These are phyloP conservation scores for Paraphoma sp. DNA, from an alignment of 2,329 filamentous ascomycete genomes.

Conservation along the genomic window DNA sequence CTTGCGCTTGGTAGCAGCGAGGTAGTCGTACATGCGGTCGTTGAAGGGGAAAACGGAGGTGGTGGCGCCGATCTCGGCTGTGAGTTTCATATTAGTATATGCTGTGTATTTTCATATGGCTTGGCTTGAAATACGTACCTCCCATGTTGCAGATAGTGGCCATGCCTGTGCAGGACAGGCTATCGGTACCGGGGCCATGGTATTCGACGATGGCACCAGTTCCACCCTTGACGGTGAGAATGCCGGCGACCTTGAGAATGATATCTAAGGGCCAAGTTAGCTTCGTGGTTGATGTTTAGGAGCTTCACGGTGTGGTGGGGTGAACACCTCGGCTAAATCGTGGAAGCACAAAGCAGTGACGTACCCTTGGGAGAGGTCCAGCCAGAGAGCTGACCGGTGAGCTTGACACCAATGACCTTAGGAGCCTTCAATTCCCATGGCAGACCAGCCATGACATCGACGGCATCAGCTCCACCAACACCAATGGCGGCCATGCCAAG, in stretches of 20 bases:
- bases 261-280: conserved; percentile 68
- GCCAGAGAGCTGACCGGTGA: conserved; percentile 86
- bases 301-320: background rate
- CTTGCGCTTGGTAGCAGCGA: conserved; percentile 86
- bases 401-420: conserved; percentile 94
- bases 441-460: conserved; percentile 96
- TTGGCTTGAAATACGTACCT: background rate
- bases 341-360: conserved; percentile 30
- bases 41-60: conserved; percentile 98
- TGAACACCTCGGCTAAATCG: conserved; percentile 9
- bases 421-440: conserved; percentile 99
- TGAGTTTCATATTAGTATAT: conserved; percentile 28
- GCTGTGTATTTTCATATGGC: conserved; percentile 1
- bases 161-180: conserved; percentile 83
- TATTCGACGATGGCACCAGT: conserved; percentile 91
- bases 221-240: conserved; percentile 96
- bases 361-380: conserved; percentile 93
- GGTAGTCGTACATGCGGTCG: conserved; percentile 96
- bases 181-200: conserved; percentile 73
- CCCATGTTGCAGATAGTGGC: conserved; percentile 72
- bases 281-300: background rate
- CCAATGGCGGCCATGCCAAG: conserved; percentile 94
- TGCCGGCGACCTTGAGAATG: conserved; percentile 95
- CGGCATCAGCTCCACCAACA: conserved; percentile 97
- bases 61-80: conserved; percentile 75